phyloP scores from a whole-genome alignment of 2,329 filamentous ascomycete genomes.

The Alternaria arborescens region DNA sequence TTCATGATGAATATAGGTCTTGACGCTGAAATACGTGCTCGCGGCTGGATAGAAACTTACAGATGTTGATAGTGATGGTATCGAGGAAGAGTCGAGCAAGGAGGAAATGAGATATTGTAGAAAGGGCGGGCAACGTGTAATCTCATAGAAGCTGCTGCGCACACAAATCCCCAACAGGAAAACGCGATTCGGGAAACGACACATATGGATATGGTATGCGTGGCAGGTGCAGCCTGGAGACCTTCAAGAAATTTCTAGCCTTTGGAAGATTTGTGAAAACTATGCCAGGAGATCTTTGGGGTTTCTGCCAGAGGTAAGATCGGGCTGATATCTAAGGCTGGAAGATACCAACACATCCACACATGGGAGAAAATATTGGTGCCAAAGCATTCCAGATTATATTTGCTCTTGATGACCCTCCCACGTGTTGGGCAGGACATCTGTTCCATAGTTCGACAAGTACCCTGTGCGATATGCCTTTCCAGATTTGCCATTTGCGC shows the following conservation, averaged over 20 bases:
- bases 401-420: neutral
- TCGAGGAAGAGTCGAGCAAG: neutral
- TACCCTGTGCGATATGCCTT: no score
- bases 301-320: neutral
- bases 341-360: neutral
- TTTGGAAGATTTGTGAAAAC: neutral
- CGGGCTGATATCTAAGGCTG: neutral
- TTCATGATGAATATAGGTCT: constrained; percentile 7
- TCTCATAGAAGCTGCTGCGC: neutral
- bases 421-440: no score
- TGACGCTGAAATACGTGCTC: neutral
- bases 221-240: neutral
- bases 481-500: no score
- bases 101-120: neutral
- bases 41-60: neutral
- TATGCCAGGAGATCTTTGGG: neutral
- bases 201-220: neutral
- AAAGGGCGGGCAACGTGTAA: neutral
- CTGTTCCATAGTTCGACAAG: no score
- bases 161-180: neutral
- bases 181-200: neutral
- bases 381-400: constrained; percentile 8
- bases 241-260: neutral
- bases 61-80: neutral
- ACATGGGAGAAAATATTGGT: constrained; percentile 4